phyloP scores from a whole-genome alignment of 106 monocot genomes.

The Dactylorhiza incarnata region DNA sequence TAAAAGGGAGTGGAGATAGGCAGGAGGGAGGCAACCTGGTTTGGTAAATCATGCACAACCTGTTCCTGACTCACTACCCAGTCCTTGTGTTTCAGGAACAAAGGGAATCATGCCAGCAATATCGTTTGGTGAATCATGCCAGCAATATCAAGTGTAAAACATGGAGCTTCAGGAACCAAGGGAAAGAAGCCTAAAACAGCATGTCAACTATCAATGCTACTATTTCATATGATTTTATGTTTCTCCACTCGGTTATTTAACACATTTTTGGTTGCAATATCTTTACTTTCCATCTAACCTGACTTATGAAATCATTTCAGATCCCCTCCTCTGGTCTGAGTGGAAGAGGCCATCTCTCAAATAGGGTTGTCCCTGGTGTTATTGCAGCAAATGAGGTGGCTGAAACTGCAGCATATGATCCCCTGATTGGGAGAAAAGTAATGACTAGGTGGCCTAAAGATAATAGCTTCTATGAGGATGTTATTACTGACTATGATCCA shows the following conservation, averaged over 20 bases:
- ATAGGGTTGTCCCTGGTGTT: conserved; percentile 28
- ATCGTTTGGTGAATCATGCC: no score
- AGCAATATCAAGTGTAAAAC: conserved; percentile 54
- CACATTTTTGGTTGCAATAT: neutral
- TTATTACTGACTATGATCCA: conserved; percentile 39
- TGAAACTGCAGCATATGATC: conserved; percentile 31
- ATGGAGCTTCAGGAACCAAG: conserved; percentile 44
- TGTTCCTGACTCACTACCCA: conserved; percentile 38
- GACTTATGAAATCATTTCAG: neutral
- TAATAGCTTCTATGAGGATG: conserved; percentile 69
- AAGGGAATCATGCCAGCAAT: no score
- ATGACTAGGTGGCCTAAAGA: conserved; percentile 71
- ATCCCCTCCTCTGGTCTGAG: conserved; percentile 22
- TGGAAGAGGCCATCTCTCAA: conserved; percentile 33
- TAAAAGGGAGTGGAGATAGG: conserved; percentile 58
- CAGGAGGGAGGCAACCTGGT: conserved; percentile 39
- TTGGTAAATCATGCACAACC: conserved; percentile 28
- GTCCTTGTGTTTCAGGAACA: conserved; percentile 56
- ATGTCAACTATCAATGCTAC: conserved; percentile 16
- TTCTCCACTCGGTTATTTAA: neutral
- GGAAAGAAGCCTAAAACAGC: conserved; percentile 83
- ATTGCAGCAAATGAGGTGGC: conserved; percentile 25
- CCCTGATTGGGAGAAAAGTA: conserved; percentile 54
- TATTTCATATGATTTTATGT: conserved; percentile 9
- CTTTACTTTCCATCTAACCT: no score